These are phyloP conservation scores for Amylostereum areolatum DNA, from an alignment of 1,284 basidiomycete species.

Conservation along the genomic window DNA sequence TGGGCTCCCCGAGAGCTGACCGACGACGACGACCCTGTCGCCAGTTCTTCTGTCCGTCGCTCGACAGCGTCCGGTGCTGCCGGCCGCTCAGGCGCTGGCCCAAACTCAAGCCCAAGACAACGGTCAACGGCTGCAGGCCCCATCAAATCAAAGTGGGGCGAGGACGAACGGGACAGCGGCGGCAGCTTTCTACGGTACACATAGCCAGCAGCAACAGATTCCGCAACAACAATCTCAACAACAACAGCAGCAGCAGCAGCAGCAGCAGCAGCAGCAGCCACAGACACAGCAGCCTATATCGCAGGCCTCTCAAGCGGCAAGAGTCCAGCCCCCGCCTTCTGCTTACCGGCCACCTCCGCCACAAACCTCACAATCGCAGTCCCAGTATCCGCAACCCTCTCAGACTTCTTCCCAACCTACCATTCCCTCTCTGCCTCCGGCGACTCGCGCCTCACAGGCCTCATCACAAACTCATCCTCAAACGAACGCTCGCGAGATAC, in stretches of 20 bases:
- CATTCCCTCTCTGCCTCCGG: too few species aligned
- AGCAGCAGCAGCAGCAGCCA: conserved; percentile 10
- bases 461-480: conserved; percentile 1
- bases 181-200: conserved; percentile 2
- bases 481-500: conserved; percentile 1
- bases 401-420: not conserved
- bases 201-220: too few species aligned
- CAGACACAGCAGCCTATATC: conserved; percentile 11
- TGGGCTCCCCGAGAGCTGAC: conserved; percentile 28
- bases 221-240: conserved; percentile 15
- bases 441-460: too few species aligned
- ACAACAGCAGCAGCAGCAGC: conserved; percentile 16
- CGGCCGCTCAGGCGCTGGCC: not conserved
- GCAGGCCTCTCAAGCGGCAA: conserved; percentile 7
- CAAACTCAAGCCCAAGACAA: not conserved
- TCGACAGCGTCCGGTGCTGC: conserved; percentile 1
- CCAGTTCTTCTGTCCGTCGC: conserved; percentile 7
- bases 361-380: conserved; percentile 5
- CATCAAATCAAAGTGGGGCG: not conserved
- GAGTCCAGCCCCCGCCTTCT: conserved; percentile 5
- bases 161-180: conserved; percentile 10
- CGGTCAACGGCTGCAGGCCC: conserved; percentile 2
- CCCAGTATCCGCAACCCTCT: not conserved
- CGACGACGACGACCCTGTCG: conserved; percentile 16
- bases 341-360: conserved; percentile 9